A percentile compares a stretch with the other conserved stretches of the same genome.
These are phyloP conservation scores for Phytophthora hibernalis DNA, from an alignment of 352 stramenopile species.

Conservation along the genomic window DNA sequence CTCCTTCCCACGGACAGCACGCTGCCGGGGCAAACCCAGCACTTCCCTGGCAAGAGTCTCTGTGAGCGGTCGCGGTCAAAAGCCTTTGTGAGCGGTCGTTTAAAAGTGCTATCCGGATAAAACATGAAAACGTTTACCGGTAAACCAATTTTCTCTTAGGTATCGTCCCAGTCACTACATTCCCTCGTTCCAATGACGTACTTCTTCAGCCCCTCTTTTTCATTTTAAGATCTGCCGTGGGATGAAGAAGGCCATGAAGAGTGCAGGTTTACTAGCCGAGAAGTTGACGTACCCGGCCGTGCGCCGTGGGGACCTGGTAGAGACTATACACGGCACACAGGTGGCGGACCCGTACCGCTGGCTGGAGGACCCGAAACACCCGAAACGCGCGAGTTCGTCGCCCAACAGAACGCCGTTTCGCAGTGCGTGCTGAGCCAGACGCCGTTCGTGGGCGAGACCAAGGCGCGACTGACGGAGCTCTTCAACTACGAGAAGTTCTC, in stretches of 20 bases:
- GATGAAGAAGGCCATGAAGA: constrained; percentile 47
- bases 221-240: constrained; percentile 26
- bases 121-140: too few species aligned
- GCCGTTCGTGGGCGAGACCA: constrained; percentile 75
- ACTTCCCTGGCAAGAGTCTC: too few species aligned
- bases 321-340: constrained; percentile 64
- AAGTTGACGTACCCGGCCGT: constrained; percentile 61
- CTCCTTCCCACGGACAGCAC: too few species aligned
- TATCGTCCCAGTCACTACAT: too few species aligned
- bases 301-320: constrained; percentile 51
- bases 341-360: constrained; percentile 79
- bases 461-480: constrained; percentile 79
- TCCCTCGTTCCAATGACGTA: not conserved
- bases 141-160: too few species aligned
- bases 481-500: constrained; percentile 93
- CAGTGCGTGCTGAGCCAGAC: constrained; percentile 71
- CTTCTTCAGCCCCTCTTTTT: constrained; percentile 14
- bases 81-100: too few species aligned
- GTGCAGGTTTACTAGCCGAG: constrained; percentile 32
- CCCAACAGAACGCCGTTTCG: constrained; percentile 75
- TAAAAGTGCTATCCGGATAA: too few species aligned
- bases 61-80: too few species aligned
- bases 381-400: constrained; percentile 85
- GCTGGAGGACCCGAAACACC: constrained; percentile 81
- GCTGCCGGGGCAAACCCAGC: too few species aligned